phyloP scores from a whole-genome alignment of 2,329 filamentous ascomycete genomes.

The Xylaria multiplex region DNA sequence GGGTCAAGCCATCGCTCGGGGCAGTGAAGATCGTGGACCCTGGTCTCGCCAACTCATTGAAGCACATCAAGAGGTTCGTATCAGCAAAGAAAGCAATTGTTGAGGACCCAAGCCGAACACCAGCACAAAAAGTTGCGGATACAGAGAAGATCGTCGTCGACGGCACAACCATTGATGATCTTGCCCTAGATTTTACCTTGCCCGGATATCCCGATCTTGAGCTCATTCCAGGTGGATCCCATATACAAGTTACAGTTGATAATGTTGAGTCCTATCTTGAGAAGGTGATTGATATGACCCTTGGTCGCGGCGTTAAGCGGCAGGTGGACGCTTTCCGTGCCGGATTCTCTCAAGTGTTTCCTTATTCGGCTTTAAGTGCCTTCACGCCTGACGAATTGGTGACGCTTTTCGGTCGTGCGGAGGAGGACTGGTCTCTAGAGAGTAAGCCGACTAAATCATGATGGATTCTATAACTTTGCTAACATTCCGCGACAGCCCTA shows the following conservation, averaged over 20 bases:
- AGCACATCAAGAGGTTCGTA: constrained; percentile 87
- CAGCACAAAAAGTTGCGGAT: constrained; percentile 76
- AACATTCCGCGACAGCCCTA: constrained; percentile 68
- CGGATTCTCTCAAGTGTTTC: constrained; percentile 96
- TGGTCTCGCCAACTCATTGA: constrained; percentile 84
- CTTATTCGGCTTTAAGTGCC: constrained; percentile 88
- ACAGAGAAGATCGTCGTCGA: constrained; percentile 78
- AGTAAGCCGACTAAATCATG: constrained; percentile 68
- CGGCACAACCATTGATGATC: constrained; percentile 81
- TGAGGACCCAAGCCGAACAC: constrained; percentile 71
- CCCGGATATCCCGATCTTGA: constrained; percentile 92
- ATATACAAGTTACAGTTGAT: constrained; percentile 82
- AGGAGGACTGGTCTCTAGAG: constrained; percentile 97
- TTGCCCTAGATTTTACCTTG: constrained; percentile 92
- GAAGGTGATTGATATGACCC: constrained; percentile 88
- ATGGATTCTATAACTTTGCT: constrained; percentile 38
- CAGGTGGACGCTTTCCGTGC: constrained; percentile 91
- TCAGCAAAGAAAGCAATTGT: constrained; percentile 85
- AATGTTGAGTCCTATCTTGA: constrained; percentile 93
- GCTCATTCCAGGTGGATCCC: constrained; percentile 77
- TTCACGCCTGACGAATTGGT: constrained; percentile 97
- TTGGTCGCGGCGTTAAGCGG: constrained; percentile 85
- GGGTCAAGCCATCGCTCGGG: constrained; percentile 83
- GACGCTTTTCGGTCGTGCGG: constrained; percentile 88
- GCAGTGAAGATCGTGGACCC: constrained; percentile 91